Percentiles rank a stretch among this genome's conserved stretches.
These are phyloP conservation scores for Albatrellus sp. DNA, from an alignment of 1,284 basidiomycete genomes.

Conservation along the genomic window DNA sequence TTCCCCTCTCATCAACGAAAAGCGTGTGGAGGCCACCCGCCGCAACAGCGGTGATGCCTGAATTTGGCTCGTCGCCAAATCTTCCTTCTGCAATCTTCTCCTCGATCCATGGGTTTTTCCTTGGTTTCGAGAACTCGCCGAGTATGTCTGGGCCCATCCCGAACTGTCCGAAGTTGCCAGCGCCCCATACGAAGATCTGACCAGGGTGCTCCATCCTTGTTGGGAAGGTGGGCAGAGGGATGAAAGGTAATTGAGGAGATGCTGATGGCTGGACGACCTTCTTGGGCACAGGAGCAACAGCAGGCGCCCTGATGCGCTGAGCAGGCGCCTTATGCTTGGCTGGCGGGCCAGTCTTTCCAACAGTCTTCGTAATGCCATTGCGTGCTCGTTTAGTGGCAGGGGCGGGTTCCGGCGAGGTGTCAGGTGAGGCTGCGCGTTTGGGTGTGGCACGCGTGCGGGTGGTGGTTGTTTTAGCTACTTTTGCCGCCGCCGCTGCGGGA, in stretches of 20 bases:
- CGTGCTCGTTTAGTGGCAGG: conserved; percentile 10
- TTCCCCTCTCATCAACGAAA: conserved; percentile 75
- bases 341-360: not conserved
- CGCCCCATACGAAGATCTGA: conserved; percentile 74
- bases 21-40: conserved; percentile 81
- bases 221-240: conserved; percentile 9
- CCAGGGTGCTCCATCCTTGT: conserved; percentile 33
- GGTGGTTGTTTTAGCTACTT: conserved; percentile 1
- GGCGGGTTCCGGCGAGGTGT: conserved; percentile 10
- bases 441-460: conserved; percentile 2
- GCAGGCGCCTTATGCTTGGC: not conserved
- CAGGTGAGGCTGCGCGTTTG: conserved; percentile 9
- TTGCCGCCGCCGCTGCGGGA: not conserved
- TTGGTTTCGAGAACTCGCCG: conserved; percentile 61
- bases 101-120: conserved; percentile 54
- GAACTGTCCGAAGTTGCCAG: conserved; percentile 83
- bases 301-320: not conserved
- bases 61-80: conserved; percentile 49
- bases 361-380: conserved; percentile 4
- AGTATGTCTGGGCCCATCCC: conserved; percentile 66
- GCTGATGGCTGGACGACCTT: conserved; percentile 4
- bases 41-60: conserved; percentile 65
- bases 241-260: conserved; percentile 6
- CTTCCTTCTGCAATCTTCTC: conserved; percentile 47
- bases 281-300: not conserved